phyloP scores from a whole-genome alignment of 2,329 filamentous ascomycete genomes.

The Nigrograna mackinnonii region DNA sequence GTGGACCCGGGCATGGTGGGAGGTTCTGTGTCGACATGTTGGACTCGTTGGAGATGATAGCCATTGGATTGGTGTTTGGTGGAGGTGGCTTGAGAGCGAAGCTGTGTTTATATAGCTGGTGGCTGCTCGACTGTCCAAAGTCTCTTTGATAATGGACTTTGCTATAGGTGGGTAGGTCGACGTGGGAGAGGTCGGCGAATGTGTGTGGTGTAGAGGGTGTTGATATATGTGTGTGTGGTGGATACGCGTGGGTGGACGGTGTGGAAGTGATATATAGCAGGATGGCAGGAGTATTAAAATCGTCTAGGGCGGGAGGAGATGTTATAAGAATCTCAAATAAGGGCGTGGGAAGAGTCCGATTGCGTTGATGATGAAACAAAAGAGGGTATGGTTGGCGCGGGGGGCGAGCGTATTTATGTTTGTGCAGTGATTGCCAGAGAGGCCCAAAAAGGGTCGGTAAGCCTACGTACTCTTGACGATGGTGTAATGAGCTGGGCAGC shows the following conservation, averaged over 20 bases:
- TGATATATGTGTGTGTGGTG: too few relatives aligned
- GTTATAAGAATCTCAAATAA: too few relatives aligned
- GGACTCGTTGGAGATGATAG: constrained; percentile 41
- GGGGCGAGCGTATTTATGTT: constrained; percentile 44
- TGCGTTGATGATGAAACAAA: constrained; percentile 44
- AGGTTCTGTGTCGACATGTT: constrained; percentile 46
- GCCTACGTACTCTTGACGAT: constrained; percentile 43
- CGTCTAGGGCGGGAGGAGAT: too few relatives aligned
- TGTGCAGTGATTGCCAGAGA: constrained; percentile 36
- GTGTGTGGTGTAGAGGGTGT: too few relatives aligned
- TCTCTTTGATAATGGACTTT: too few relatives aligned
- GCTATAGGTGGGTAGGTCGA: too few relatives aligned
- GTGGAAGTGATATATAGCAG: too few relatives aligned
- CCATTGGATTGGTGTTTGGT: constrained; percentile 24
- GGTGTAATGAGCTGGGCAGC: constrained; percentile 43
- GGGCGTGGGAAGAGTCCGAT: too few relatives aligned
- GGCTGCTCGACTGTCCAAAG: too few relatives aligned
- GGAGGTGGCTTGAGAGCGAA: constrained; percentile 5
- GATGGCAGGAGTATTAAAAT: too few relatives aligned
- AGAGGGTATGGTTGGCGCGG: constrained; percentile 22
- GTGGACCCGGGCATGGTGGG: constrained; percentile 52
- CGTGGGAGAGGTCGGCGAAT: too few relatives aligned
- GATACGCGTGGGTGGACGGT: too few relatives aligned
- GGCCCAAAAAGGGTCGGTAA: constrained; percentile 45
- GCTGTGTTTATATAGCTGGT: constrained; percentile 6